Percentiles rank a stretch among this genome's conserved stretches.
These are phyloP conservation scores for Debaryomyces hansenii DNA, from an alignment of 805 yeast genomes.

Conservation along the genomic window DNA sequence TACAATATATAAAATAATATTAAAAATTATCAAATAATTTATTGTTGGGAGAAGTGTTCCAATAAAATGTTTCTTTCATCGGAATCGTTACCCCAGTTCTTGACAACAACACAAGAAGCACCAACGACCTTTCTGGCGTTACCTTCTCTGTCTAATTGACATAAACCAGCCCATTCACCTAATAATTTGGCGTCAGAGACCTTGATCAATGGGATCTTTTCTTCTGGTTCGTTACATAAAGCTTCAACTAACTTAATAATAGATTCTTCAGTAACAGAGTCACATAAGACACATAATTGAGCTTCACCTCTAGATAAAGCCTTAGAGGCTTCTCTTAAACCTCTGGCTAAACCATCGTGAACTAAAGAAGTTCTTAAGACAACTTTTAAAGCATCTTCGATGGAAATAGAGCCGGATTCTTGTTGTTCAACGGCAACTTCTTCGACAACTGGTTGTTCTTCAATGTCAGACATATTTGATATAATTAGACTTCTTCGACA, in stretches of 20 bases:
- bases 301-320: slow-evolving; percentile 98
- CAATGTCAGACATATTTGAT: slow-evolving; percentile 84
- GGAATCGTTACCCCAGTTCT: slow-evolving; percentile 99
- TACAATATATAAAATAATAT: slow-evolving; percentile 3
- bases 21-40: slow-evolving; percentile 30
- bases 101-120: slow-evolving; percentile 98
- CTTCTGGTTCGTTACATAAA: slow-evolving; percentile 96
- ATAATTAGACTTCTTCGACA: slow-evolving; percentile 72
- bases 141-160: slow-evolving; percentile 99
- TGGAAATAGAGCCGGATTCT: slow-evolving; percentile 87
- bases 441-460: slow-evolving; percentile 79
- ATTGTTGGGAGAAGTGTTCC: slow-evolving; percentile 92
- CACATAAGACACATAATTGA: slow-evolving; percentile 95
- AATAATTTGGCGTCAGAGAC: slow-evolving; percentile 99
- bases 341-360: slow-evolving; percentile 99
- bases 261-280: slow-evolving; percentile 96
- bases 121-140: slow-evolving; percentile 99
- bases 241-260: slow-evolving; percentile 98
- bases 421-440: slow-evolving; percentile 83
- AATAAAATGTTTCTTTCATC: slow-evolving; percentile 94
- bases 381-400: slow-evolving; percentile 97
- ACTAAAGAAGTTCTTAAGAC: slow-evolving; percentile 97
- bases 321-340: slow-evolving; percentile 99
- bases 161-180: slow-evolving; percentile 99
- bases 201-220: slow-evolving; percentile 96